Base-by-base conservation (phyloP, 2,329 filamentous ascomycete genomes). In the Colletotrichum chrysophilum region DNA sequence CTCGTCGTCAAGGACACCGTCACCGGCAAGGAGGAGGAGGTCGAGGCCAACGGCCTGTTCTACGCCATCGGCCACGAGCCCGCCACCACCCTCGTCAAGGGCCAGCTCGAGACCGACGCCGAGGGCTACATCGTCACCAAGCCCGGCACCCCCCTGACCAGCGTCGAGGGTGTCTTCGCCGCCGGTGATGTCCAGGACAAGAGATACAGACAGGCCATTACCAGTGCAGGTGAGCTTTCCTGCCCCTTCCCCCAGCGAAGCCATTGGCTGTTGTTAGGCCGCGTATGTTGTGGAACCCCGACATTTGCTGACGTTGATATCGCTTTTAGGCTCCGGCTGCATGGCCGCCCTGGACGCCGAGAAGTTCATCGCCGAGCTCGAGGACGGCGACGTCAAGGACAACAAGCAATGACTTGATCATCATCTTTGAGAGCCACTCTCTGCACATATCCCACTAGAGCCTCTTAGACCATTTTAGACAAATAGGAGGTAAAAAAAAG, bases 161-260 rank as follows among this genome's bases (percentile, higher is more conserved):
- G 92, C 85, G 86, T 98, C 7, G 92, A 95, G 83, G 97, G 97
- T 84, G 95, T 99, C 24, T 99, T 98, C 83, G 97, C 97, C 48
- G 97, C 96, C 12, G 97, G 97, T 78, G 97, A 99, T 84, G 97
- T 99, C 12, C 97, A 99, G 89, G 97, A 99, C 85, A 99, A 98
- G 93, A 93, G 94, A 83, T 99, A 99, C 86, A 92, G 97, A 84
- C 97, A 99, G 88, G 97, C 97, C 62, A 97, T 99, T 79, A 99
- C 97, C 78, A 98, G 96, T 87, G 97, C 97, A 80, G 96, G 95
- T 96, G 89, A 83, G 93, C 9, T n/a, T 91, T 79, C 13, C 62
- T 56, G 56, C 48, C 43, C 60, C 60, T 28, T 4, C 28, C 26
- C 52, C 55, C 7, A 16, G 13, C 26, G 6, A 28, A 58, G 55